Base-by-base conservation (phyloP, 495 filamentous ascomycete species). In the Friedmanniomyces endolithicus region DNA sequence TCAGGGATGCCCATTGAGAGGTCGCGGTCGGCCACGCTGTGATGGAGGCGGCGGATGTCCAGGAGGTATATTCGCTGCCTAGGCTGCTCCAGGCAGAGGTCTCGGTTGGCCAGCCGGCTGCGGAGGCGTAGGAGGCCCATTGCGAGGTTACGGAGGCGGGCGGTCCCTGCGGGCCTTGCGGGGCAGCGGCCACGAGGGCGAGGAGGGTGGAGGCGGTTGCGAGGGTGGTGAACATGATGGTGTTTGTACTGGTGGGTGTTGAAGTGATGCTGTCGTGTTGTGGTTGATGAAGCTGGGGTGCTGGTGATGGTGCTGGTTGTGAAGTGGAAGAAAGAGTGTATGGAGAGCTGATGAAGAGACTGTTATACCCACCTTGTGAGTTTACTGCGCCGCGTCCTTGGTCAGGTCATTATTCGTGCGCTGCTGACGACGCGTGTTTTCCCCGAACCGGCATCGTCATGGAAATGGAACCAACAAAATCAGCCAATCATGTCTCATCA, bases 1-100 rank as follows among this genome's bases (percentile, higher is more conserved):
- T 58, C 25, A 58, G 23, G 43, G 19, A 25, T 6, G 27, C 20
- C 56, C 56, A 58, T 47, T 58, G 40, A 27, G 33, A 44, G 41
- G 50, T 48, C 6, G 56, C 56, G 41, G 56, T 58, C 9, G 56
- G 56, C 39, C 50, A 48, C 24, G 50, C n/a, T 19, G 56, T 27
- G 41, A 58, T 1, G 50, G n/a, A 23, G 39, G 50, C 50, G 40
- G 49, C 49, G 24, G 49, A 53, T 22, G 56, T 53, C 50, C 50
- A 58, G 20, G 40, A 48, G n/a, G 3, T 11, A 50, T 47, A 53
- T 3, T 31, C 56, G 50, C 12, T 20, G 27, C 6, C 27, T 2
- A 35, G 27, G 14, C 8, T 23, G 22, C 12, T 11, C 27, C 50
- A 52, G 40, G 27, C 49, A 27, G 49, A 47, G 35, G 27, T 50